A percentile compares a stretch with the other conserved stretches of the same genome.
These are phyloP conservation scores for Yarrowia hollandica DNA, from an alignment of 805 yeast species.

Conservation along the genomic window DNA sequence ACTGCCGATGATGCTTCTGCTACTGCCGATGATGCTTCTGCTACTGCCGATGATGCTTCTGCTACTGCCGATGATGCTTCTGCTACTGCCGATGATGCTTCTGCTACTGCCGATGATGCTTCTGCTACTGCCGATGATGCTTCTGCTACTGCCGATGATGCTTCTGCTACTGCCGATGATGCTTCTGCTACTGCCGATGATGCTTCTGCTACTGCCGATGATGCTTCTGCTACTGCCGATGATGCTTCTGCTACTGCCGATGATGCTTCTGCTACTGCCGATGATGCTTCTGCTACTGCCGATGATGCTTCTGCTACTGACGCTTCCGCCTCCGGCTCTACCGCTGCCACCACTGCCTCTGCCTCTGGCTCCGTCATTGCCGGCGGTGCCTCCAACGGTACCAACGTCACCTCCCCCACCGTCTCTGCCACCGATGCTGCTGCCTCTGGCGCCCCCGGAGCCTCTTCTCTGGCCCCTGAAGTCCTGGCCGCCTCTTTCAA, in stretches of 20 bases:
- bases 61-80: not conserved
- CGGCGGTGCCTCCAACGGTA: not conserved
- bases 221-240: not conserved
- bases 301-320: not conserved
- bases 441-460: not conserved
- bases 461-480: not conserved
- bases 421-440: not conserved
- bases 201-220: not conserved
- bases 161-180: not conserved
- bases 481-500: not conserved
- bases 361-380: not conserved
- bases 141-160: not conserved
- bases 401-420: not conserved
- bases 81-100: not conserved
- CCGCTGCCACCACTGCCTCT: not conserved
- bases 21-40: not conserved
- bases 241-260: not conserved
- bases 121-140: not conserved
- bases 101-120: not conserved
- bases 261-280: not conserved
- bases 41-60: not conserved
- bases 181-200: not conserved
- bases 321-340: not conserved
- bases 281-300: not conserved
- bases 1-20: not conserved